Conservation (phyloP, 1,284 basidiomycete species). For the Rhodotorula sp. region DNA sequence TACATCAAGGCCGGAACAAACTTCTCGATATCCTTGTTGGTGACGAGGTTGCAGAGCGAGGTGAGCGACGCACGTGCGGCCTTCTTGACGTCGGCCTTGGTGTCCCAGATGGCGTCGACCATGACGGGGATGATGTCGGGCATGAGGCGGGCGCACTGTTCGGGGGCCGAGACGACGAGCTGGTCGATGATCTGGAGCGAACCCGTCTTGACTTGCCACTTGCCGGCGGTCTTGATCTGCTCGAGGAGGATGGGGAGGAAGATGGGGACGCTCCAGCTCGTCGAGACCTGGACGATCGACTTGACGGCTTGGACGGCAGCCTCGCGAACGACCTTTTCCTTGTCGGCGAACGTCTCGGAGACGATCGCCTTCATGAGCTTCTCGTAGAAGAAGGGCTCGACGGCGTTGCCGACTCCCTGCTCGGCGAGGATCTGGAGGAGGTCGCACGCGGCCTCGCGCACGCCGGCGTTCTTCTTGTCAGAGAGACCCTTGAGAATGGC, state of each 20-base stretch:
- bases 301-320: conserved; percentile 83
- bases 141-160: conserved; percentile 85
- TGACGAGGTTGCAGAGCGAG: conserved; percentile 87
- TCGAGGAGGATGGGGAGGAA: conserved; percentile 87
- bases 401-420: conserved; percentile 73
- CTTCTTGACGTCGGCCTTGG: conserved; percentile 99
- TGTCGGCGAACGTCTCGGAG: conserved; percentile 89
- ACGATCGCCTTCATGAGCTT: conserved; percentile 74
- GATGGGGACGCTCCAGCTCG: conserved; percentile 82
- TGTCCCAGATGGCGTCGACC: conserved; percentile 97
- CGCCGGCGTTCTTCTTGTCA: conserved; percentile 63
- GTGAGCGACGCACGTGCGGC: conserved; percentile 91
- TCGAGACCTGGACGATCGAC: conserved; percentile 76
- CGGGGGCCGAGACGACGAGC: conserved; percentile 79
- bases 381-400: conserved; percentile 86
- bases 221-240: conserved; percentile 93
- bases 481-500: conserved; percentile 59
- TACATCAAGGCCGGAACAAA: conserved; percentile 45
- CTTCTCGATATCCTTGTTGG: conserved; percentile 97
- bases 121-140: conserved; percentile 96
- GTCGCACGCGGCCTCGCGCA: conserved; percentile 77
- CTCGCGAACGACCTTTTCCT: conserved; percentile 78
- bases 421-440: conserved; percentile 68
- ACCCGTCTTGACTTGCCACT: conserved; percentile 99
- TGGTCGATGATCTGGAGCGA: conserved; percentile 81